Conservation (phyloP, 306 rosid genomes). For the Leucaena leucocephala region DNA sequence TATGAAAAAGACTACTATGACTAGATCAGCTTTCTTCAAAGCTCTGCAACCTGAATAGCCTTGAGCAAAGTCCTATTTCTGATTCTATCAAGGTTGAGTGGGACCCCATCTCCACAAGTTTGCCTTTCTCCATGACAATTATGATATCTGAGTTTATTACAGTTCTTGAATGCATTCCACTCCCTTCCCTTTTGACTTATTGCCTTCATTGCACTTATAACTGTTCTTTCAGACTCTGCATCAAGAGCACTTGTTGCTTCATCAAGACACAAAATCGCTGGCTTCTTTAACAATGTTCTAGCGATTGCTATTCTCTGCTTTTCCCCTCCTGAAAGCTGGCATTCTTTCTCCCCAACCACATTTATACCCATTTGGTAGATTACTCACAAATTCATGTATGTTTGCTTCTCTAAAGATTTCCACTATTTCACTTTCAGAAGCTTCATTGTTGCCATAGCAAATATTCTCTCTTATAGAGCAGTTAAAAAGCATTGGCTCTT, state of each 20-base stretch:
- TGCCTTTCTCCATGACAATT: slow-evolving; percentile 75
- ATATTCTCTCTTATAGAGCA: slow-evolving; percentile 73
- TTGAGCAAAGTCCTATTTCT: slow-evolving; percentile 73
- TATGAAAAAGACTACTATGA: neutral
- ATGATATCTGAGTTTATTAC: slow-evolving; percentile 73
- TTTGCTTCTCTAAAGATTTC: slow-evolving; percentile 77
- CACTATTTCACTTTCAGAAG: slow-evolving; percentile 74
- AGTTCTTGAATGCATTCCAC: slow-evolving; percentile 48
- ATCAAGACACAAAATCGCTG: slow-evolving; percentile 73
- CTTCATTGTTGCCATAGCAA: slow-evolving; percentile 63
- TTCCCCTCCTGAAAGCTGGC: slow-evolving; percentile 94
- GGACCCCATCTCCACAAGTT: slow-evolving; percentile 71
- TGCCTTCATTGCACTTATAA: slow-evolving; percentile 66
- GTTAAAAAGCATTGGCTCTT: slow-evolving; percentile 87
- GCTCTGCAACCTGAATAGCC: slow-evolving; percentile 66
- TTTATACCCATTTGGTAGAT: slow-evolving; percentile 72
- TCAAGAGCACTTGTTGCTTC: slow-evolving; percentile 97
- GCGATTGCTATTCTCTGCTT: slow-evolving; percentile 93
- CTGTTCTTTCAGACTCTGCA: slow-evolving; percentile 76
- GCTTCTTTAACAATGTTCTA: slow-evolving; percentile 77
- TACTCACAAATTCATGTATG: slow-evolving; percentile 74
- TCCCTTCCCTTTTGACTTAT: slow-evolving; percentile 46
- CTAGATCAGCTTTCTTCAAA: slow-evolving; percentile 46
- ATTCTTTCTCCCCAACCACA: slow-evolving; percentile 85
- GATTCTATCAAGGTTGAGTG: slow-evolving; percentile 61